These are phyloP conservation scores for Phytophthora macrochlamydospora DNA, from an alignment of 352 stramenopile genomes.

Conservation along the genomic window DNA sequence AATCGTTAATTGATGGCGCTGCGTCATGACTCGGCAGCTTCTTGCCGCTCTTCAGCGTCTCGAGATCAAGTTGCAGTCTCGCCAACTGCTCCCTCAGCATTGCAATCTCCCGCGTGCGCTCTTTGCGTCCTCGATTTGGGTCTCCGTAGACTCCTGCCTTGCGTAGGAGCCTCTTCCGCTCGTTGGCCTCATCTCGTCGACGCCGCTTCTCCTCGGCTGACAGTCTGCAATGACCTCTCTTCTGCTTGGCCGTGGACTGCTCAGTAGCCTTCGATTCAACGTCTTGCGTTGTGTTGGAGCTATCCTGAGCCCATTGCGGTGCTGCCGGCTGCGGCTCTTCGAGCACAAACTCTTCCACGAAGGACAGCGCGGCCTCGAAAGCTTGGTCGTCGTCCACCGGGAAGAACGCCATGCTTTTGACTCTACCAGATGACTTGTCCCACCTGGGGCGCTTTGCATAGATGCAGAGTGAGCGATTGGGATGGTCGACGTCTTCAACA, in stretches of 20 bases:
- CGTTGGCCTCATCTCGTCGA: neutral
- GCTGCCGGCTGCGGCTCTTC: neutral
- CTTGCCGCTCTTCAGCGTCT: conserved; percentile 12
- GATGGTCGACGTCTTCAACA: too few species aligned
- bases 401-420: conserved; percentile 13
- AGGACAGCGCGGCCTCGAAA: conserved; percentile 25
- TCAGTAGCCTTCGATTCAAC: neutral
- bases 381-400: conserved; percentile 8
- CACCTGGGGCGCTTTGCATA: neutral
- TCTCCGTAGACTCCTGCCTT: conserved; percentile 21
- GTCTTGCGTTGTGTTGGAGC: neutral
- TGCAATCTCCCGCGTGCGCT: conserved; percentile 33
- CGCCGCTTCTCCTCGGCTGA: neutral
- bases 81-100: conserved; percentile 38
- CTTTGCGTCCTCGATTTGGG: conserved; percentile 35
- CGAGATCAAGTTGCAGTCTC: conserved; percentile 36
- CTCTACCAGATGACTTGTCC: neutral
- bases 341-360: conserved; percentile 22
- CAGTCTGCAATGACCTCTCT: conserved; percentile 5
- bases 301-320: neutral
- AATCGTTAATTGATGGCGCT: neutral
- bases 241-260: conserved; percentile 6
- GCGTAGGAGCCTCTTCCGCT: conserved; percentile 10
- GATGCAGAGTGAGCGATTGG: too few species aligned
- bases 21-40: neutral